A percentile compares a stretch with the other conserved stretches of the same genome.
These are phyloP conservation scores for Fraxinus angustifolia DNA, from an alignment of 305 asterid genomes.

Conservation along the genomic window DNA sequence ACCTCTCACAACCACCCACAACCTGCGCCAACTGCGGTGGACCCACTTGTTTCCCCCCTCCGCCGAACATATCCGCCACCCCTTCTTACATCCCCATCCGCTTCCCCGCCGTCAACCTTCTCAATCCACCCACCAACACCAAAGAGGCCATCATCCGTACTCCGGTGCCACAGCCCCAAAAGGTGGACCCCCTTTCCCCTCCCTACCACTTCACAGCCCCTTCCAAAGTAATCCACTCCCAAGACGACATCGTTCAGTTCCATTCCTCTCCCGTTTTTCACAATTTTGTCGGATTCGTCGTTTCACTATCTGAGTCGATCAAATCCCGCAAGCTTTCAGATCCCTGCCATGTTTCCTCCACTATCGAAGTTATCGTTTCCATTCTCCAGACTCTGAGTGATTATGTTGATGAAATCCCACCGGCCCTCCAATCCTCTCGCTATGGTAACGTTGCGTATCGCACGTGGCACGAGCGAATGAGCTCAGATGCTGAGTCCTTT, in stretches of 20 bases:
- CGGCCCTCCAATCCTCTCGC: conserved; percentile 61
- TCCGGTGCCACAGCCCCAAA: conserved; percentile 74
- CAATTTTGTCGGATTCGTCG: conserved; percentile 73
- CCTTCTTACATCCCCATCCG: conserved; percentile 87
- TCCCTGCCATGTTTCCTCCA: conserved; percentile 56
- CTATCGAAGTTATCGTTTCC: conserved; percentile 34
- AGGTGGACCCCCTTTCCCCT: conserved; percentile 40
- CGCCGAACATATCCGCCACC: conserved; percentile 61
- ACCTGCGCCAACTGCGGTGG: conserved; percentile 74
- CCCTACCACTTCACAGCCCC: conserved; percentile 65
- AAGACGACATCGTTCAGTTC: conserved; percentile 51
- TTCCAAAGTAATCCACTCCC: conserved; percentile 51
- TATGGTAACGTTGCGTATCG: conserved; percentile 74
- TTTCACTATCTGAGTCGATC: conserved; percentile 68
- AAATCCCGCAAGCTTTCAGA: conserved; percentile 67
- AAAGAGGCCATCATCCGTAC: conserved; percentile 75
- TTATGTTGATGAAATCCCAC: conserved; percentile 70
- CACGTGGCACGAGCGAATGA: conserved; percentile 76
- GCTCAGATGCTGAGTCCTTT: conserved; percentile 55
- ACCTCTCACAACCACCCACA: conserved; percentile 26
- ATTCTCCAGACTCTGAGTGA: conserved; percentile 42
- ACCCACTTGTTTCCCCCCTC: conserved; percentile 49
- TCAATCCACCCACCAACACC: conserved; percentile 55
- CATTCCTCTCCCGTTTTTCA: conserved; percentile 55
- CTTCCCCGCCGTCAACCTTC: conserved; percentile 77